Evolutionary conservation across 768 basidiomycete species (phyloP).

Genomic region (Rhodotorula diobovata): DNA sequence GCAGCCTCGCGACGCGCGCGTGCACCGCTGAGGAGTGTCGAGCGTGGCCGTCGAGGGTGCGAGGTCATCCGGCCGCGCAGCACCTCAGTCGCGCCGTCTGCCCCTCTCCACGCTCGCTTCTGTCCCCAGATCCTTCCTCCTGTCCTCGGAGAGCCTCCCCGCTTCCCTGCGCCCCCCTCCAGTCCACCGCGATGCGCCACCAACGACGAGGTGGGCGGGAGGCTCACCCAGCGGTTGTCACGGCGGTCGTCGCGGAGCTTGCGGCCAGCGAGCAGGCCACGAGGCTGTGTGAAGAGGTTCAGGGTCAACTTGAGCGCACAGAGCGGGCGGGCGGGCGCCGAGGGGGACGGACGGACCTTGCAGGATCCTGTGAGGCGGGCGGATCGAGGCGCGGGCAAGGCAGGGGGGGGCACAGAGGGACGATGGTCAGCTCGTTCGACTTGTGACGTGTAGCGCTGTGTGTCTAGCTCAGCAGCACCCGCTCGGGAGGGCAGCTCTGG

Average conservation of each 20-base stretch:
- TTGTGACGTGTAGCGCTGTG: background rate
- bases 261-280: constrained; percentile 64
- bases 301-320: background rate
- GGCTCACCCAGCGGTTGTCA: constrained; percentile 89
- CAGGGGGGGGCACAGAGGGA: background rate
- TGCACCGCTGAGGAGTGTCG: too few species aligned
- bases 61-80: too few species aligned
- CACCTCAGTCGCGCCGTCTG: too few species aligned
- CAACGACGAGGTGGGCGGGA: background rate
- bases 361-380: constrained; percentile 13
- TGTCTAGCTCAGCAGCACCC: background rate
- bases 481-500: background rate
- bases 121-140: too few species aligned
- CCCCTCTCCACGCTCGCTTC: too few species aligned
- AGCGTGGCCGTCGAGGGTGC: too few species aligned
- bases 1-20: too few species aligned
- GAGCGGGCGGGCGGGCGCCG: accelerated
- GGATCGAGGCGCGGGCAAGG: background rate
- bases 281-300: constrained; percentile 10
- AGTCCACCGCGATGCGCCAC: too few species aligned
- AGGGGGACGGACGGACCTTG: constrained; percentile 1
- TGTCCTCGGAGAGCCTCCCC: too few species aligned
- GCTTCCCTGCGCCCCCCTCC: too few species aligned
- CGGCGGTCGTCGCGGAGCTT: constrained; percentile 91
- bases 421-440: background rate